These are phyloP conservation scores for Aspergillus sp. DNA, from an alignment of 2,329 filamentous ascomycete species.

Conservation along the genomic window DNA sequence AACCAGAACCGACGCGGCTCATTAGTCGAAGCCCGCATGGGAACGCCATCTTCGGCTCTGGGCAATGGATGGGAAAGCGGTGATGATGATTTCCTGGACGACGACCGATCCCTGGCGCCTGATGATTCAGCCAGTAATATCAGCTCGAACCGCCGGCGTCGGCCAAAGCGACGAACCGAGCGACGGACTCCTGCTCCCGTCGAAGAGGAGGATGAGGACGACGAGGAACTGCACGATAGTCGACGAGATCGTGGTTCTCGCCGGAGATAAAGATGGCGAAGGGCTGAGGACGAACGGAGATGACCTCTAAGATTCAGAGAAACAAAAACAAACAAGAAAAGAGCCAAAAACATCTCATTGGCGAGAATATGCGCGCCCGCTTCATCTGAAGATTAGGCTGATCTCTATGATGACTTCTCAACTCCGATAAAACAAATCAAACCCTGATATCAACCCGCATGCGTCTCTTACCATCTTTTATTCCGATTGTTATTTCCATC, in stretches of 20 bases:
- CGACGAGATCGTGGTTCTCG: constrained; percentile 17
- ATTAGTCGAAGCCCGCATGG: constrained; percentile 41
- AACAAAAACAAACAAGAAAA: background rate
- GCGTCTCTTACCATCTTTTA: background rate
- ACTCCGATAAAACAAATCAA: background rate
- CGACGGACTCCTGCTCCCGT: constrained; percentile 49
- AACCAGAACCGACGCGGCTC: constrained; percentile 46
- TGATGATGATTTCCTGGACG: constrained; percentile 48
- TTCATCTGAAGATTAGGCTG: background rate
- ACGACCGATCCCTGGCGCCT: constrained; percentile 45
- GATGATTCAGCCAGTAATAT: constrained; percentile 53
- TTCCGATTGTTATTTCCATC: background rate
- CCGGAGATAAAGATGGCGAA: background rate
- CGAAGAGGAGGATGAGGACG: constrained; percentile 49
- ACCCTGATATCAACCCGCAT: background rate
- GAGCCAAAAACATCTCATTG: background rate
- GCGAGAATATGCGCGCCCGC: no score
- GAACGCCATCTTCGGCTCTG: constrained; percentile 40
- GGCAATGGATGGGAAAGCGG: constrained; percentile 39
- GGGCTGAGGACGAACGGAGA: background rate
- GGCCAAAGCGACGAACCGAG: constrained; percentile 48
- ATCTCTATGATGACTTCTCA: background rate
- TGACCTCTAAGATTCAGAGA: background rate
- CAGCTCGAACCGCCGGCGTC: constrained; percentile 44
- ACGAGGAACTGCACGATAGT: constrained; percentile 22